These are phyloP conservation scores for Neofusicoccum sp. DNA, from an alignment of 2,329 filamentous ascomycete genomes.

Conservation along the genomic window DNA sequence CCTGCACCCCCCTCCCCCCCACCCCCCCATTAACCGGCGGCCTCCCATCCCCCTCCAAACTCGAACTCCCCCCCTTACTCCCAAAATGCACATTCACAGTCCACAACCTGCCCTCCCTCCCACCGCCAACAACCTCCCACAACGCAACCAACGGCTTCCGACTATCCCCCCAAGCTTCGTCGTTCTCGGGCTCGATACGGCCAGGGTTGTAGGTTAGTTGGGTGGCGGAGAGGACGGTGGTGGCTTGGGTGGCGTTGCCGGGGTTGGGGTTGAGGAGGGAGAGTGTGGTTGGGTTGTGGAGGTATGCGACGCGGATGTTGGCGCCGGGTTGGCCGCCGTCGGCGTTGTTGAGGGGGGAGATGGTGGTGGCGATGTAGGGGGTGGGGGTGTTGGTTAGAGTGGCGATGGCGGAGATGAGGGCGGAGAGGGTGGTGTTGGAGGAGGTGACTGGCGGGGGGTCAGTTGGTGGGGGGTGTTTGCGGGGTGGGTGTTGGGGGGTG, in stretches of 20 bases:
- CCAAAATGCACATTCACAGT: slow-evolving; percentile 70
- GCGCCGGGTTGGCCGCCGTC: slow-evolving; percentile 66
- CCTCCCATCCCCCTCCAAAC: slow-evolving; percentile 62
- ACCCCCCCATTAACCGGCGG: slow-evolving; percentile 67
- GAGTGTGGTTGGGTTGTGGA: slow-evolving; percentile 63
- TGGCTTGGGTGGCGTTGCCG: slow-evolving; percentile 55
- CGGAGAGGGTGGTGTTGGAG: slow-evolving; percentile 20
- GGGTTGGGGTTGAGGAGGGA: slow-evolving; percentile 59
- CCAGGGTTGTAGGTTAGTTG: slow-evolving; percentile 68
- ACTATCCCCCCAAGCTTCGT: slow-evolving; percentile 55
- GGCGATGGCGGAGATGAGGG: slow-evolving; percentile 26
- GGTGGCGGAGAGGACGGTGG: slow-evolving; percentile 57
- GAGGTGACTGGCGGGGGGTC: slow-evolving; percentile 27
- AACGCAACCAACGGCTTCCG: slow-evolving; percentile 67
- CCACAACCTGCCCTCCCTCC: slow-evolving; percentile 56
- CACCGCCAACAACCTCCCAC: slow-evolving; percentile 59
- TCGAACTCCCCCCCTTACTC: slow-evolving; percentile 62
- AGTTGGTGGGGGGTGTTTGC: slow-evolving; percentile 19
- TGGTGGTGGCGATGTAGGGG: slow-evolving; percentile 46
- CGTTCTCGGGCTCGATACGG: slow-evolving; percentile 61
- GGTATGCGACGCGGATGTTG: slow-evolving; percentile 69
- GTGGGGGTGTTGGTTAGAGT: slow-evolving; percentile 34
- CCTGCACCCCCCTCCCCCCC: slow-evolving; percentile 56
- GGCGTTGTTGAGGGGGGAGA: background rate
- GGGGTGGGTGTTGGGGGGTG: too few species aligned